Evolutionary conservation across 768 basidiomycete species (phyloP).

Genomic region (Amanita subjunquillea): DNA sequence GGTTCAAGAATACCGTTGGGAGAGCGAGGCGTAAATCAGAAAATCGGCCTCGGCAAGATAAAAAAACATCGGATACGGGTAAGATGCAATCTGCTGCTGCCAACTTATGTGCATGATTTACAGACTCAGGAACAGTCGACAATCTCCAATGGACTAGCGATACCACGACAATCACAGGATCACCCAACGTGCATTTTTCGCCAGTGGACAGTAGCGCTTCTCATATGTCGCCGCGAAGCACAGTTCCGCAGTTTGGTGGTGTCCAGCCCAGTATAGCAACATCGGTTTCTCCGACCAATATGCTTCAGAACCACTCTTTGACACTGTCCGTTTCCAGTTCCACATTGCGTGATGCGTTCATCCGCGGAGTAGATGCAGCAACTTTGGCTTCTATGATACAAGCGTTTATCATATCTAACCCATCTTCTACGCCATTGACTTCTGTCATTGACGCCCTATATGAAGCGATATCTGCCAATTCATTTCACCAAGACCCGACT

Average conservation of each 20-base stretch:
- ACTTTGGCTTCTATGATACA: conserved; percentile 47
- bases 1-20: conserved; percentile 65
- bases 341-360: conserved; percentile 36
- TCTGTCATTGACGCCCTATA: conserved; percentile 44
- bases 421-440: conserved; percentile 38
- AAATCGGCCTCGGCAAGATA: conserved; percentile 41
- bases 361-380: conserved; percentile 33
- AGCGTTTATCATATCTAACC: conserved; percentile 34
- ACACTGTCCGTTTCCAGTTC: conserved; percentile 20
- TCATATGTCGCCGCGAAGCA: background rate
- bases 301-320: conserved; percentile 12
- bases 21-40: conserved; percentile 48
- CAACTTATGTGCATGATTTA: background rate
- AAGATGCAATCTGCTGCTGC: background rate
- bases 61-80: conserved; percentile 44
- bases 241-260: background rate
- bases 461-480: conserved; percentile 28
- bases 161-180: background rate
- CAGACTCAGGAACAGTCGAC: conserved; percentile 12
- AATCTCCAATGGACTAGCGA: conserved; percentile 13
- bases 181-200: background rate
- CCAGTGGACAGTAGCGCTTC: conserved; percentile 3
- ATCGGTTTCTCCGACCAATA: conserved; percentile 5
- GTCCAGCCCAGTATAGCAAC: background rate
- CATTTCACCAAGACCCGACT: conserved; percentile 27